Evolutionary conservation across 148 eudicot species (phyloP), one percentile per base, ranked within the genome.

Genomic region (Heliosperma pusillum): DNA sequence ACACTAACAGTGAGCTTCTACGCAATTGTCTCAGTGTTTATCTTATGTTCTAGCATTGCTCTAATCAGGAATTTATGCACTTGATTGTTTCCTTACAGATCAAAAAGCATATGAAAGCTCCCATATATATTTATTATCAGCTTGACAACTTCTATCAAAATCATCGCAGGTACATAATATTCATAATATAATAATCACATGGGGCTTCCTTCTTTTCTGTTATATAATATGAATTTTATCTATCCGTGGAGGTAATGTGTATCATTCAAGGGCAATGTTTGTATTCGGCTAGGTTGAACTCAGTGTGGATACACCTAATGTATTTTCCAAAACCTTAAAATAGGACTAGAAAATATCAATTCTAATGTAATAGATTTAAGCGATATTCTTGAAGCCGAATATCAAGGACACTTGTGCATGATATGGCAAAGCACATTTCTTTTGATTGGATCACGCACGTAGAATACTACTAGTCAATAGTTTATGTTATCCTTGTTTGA

Each of bases 141-240:
- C 97, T 96, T 30, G 99, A 96, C 84, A 96, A 96, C 76, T 96
- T 85, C 80, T 96, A 92, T 80, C 99, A 96, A 87, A 96, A 96
- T 79, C 99, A 96, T 78, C 99, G 99, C 81, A 89, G 99, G 99
- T 92, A 83, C 66, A 24, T 20, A 30, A 3, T 66, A 25, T 22
- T 11, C 16, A 13, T 62, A 1, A 2, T 26, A 65, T n/a, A 42
- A 4, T 40, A 21, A 2, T 33, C 36, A 8, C 24, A 2, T 72
- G 56, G 27, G 8, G 22, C 25, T 24, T 12, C 19, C 59, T 25
- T 15, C 0, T 70, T 50, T 25, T 25, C n/a, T 33, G 36, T 33
- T 33, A 33, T 33, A 33, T 3, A 29, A 29, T 52, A 15, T 22
- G 26, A 26, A 16, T 1, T 25, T 50, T 50, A 47, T 70, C 21